Conservation (phyloP, 2,329 filamentous ascomycete species). For the Drechslera avenae region DNA sequence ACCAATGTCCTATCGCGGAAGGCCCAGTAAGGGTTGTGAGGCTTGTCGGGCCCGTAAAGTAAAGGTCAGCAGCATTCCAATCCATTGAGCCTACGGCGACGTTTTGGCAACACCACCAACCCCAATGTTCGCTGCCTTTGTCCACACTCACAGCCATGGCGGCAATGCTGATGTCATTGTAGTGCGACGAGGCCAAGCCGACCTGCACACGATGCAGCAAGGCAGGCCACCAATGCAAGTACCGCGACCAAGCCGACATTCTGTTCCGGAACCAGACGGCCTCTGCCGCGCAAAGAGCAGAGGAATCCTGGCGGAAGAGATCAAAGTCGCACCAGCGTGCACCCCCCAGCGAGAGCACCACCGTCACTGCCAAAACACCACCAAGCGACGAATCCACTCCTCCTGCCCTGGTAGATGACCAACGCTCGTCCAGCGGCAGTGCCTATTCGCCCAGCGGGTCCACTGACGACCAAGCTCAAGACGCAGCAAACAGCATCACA, state of each 20-base stretch:
- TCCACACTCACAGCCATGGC: background rate
- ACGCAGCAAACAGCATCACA: background rate
- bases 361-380: conserved; percentile 14
- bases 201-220: conserved; percentile 39
- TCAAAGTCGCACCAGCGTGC: conserved; percentile 34
- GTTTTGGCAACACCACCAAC: too few species aligned
- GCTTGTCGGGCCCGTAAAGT: conserved; percentile 42
- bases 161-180: conserved; percentile 5
- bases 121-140: too few species aligned
- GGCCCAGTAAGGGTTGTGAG: conserved; percentile 46
- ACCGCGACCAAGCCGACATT: conserved; percentile 41
- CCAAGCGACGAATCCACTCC: conserved; percentile 20
- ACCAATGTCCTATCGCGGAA: conserved; percentile 42
- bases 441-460: conserved; percentile 8
- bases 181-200: conserved; percentile 45
- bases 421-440: conserved; percentile 12
- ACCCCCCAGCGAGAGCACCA: conserved; percentile 15
- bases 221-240: conserved; percentile 36
- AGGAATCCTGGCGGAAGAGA: conserved; percentile 43
- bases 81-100: background rate
- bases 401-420: conserved; percentile 1
- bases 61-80: conserved; percentile 31
- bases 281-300: conserved; percentile 41
- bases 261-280: conserved; percentile 44
- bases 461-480: conserved; percentile 2